Evolutionary conservation across 139 green algal genomes (phyloP), one percentile per base, ranked within the genome.

Genomic region (Closterium sp.): DNA sequence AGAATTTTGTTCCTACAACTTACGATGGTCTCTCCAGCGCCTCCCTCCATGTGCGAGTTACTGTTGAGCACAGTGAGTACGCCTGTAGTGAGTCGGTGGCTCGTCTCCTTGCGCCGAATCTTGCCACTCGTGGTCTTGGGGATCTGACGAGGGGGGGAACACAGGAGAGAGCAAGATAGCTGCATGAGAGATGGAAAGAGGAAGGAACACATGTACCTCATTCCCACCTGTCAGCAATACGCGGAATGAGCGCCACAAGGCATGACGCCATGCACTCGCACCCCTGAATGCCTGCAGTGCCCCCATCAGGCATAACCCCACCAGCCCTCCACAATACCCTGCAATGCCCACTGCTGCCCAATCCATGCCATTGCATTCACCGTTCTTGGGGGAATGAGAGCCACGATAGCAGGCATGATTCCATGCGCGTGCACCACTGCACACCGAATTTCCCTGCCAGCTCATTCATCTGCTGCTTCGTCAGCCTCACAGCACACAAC

Each of bases 111-210:
- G 29, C 86, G 29, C 21, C 86, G 29, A 30, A 42, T 50, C 29
- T 89, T 89, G 90, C 84, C 88, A 92, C 86, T 94, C 38, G 31
- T 27, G 84, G 28, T 86, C 85, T n/a, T 29, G 86, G 30, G 91
- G 95, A 30, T 38, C 89, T 92, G 87, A 97, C 11, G 4, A 2
- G 70, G 5, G 30, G 31, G 28, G 31, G 29, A 32, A n/a, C 42
- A 29, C 7, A 29, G 31, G 30, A 86, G 87, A 90, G 87, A 90
- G 42, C 24, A 32, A 86, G 87, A 4, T 29, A n/a, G 42, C 1
- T 29, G 29, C 38, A 31, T 30, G 38, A 21, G 79, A 31, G 5
- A 38, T 27, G 13, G 85, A 2, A 28, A 31, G 85, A 88, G 9
- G 31, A 28, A 38, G 85, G 4, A 38, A 38, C 2, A 38, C 32